Percentiles rank a stretch among this genome's conserved stretches.
Evolutionary conservation across 192 early-diverging fungal genomes (phyloP).

Genomic region (Backusella australiensis): DNA sequence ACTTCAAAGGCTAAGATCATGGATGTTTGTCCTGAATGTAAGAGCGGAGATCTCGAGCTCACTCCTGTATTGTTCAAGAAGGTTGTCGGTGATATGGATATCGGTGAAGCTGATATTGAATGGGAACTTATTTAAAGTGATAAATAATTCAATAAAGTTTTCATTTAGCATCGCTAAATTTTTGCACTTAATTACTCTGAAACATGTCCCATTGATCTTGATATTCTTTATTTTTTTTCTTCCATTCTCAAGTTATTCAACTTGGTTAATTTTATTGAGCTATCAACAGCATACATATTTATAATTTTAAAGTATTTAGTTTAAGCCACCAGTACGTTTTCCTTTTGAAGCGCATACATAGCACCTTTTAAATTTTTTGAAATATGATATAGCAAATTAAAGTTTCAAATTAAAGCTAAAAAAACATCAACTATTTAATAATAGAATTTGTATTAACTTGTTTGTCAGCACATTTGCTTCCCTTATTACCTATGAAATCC

Average conservation of each 20-base stretch:
- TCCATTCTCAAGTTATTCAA: not conserved
- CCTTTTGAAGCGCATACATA: no score
- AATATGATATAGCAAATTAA: no score
- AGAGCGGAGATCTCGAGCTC: conserved; percentile 34
- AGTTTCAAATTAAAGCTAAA: no score
- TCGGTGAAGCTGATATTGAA: conserved; percentile 34
- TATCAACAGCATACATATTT: not conserved
- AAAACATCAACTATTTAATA: no score
- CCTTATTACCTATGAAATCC: no score
- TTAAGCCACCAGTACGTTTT: no score
- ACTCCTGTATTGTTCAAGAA: conserved; percentile 41
- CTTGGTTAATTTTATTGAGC: not conserved
- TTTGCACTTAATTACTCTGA: not conserved
- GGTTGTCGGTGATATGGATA: conserved; percentile 27
- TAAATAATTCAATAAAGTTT: not conserved
- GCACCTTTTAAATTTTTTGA: no score
- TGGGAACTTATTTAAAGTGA: conserved; percentile 30
- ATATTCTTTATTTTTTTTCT: not conserved
- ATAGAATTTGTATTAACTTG: no score
- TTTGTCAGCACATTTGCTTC: no score
- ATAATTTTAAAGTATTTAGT: not conserved
- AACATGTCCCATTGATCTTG: not conserved
- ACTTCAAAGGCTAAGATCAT: conserved; percentile 33
- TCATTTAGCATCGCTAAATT: not conserved
- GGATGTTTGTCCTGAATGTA: conserved; percentile 43